phyloP scores from a whole-genome alignment of 1,284 basidiomycete species.

The Irpex rosettiformis region DNA sequence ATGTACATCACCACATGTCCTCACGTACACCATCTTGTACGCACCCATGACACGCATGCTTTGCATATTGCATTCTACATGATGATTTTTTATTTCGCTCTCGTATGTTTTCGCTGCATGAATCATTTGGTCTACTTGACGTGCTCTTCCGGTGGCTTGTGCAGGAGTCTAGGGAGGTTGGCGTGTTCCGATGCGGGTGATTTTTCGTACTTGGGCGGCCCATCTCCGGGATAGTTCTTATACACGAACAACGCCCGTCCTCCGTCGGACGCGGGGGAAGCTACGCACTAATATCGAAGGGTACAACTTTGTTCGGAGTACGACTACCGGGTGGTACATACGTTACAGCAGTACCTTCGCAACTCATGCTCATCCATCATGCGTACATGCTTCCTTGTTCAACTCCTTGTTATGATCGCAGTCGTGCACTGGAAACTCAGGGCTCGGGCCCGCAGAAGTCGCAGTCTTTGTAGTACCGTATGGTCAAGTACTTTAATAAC shows the following conservation, averaged over 20 bases:
- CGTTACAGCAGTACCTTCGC: neutral
- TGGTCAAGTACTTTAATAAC: neutral
- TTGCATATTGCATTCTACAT: conserved; percentile 3
- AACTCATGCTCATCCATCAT: too few relatives aligned
- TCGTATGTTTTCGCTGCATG: neutral
- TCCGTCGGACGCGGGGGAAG: neutral
- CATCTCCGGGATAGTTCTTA: neutral
- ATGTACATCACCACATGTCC: conserved; percentile 18
- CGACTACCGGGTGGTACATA: too few relatives aligned
- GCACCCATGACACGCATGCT: conserved; percentile 9
- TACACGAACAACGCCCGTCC: neutral
- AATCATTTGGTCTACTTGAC: neutral
- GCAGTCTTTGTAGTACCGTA: neutral
- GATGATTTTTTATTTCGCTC: conserved; percentile 1
- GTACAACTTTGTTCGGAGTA: too few relatives aligned
- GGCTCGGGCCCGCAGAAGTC: neutral
- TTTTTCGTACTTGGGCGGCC: neutral
- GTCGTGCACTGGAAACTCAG: neutral
- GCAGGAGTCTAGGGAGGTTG: neutral
- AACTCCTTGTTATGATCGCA: neutral
- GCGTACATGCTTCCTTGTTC: neutral
- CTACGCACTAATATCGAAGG: too few relatives aligned
- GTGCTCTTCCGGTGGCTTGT: neutral
- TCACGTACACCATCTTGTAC: conserved; percentile 5
- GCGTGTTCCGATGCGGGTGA: neutral